Evolutionary conservation across 2,329 filamentous ascomycete genomes (phyloP), one percentile per base, ranked within the genome.

Genomic region (Fusarium poae): DNA sequence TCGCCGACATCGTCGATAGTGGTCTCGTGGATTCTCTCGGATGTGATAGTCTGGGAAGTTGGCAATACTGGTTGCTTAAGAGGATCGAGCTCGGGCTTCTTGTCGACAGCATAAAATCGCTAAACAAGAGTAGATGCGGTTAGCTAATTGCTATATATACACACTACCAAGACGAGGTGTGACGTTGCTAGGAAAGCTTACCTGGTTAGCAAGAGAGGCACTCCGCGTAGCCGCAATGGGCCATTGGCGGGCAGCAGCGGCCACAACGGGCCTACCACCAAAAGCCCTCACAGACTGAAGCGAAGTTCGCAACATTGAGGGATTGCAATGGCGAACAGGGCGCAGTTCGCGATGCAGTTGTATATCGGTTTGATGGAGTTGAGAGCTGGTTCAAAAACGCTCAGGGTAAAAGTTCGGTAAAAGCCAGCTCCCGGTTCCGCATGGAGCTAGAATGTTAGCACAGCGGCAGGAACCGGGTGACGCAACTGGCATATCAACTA

Each of bases 241-340:
- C 87, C 86, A 89, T 88, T 89, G 87, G 78, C 84, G 86, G 79
- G 81, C 80, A 73, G 82, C 81, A 77, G 82, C 80, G 75, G 84
- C 82, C 79, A 82, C 82, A 78, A 82, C 75, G 76, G 86, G 82
- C 81, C 82, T 84, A 79, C 82, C 81, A 81, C 85, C 82, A 78
- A 89, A 80, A 76, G 84, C 82, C 84, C 84, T 87, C 77, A 85
- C 85, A 79, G 88, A 88, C 83, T 85, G 87, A 83, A 90, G 82
- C 80, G 88, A 89, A 80, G 86, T 87, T 83, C 88, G 88, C 86
- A 91, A 85, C 88, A 91, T 91, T 51, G 83, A 84, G 83, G 82
- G 81, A 83, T 82, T 84, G 79, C 77, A 78, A 80, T 80, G 79
- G 79, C 81, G 78, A 77, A 76, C 77, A 73, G 63, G 76, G 74